Percentiles rank a stretch among this genome's conserved stretches.
Evolutionary conservation across 1,139 yeast genomes (phyloP).

Genomic region (Martiniozyma asiatica): DNA sequence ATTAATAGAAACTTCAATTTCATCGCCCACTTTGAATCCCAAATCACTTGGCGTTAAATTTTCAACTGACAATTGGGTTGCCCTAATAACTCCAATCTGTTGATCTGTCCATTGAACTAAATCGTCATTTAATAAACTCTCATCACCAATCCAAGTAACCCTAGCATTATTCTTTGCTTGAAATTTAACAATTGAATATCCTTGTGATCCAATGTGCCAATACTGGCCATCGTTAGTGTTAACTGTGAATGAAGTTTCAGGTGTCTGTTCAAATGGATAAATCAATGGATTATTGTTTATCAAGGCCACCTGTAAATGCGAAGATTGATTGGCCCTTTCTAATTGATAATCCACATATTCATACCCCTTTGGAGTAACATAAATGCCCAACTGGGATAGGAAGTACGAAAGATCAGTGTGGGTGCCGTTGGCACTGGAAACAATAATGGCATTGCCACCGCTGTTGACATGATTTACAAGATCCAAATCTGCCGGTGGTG

Average conservation of each 20-base stretch:
- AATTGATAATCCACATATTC: conserved; percentile 55
- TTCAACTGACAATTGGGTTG: conserved; percentile 38
- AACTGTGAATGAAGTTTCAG: conserved; percentile 54
- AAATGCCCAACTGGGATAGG: conserved; percentile 71
- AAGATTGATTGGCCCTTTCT: no score
- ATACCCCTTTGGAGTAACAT: conserved; percentile 70
- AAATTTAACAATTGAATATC: conserved; percentile 63
- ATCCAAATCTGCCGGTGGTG: no score
- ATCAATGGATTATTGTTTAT: conserved; percentile 52
- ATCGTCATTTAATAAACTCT: conserved; percentile 28
- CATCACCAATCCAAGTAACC: conserved; percentile 26
- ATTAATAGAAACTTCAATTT: conserved; percentile 51
- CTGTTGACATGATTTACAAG: no score
- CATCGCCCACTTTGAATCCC: conserved; percentile 60
- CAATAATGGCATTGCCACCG: no score
- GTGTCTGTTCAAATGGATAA: conserved; percentile 63
- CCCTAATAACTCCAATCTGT: conserved; percentile 45
- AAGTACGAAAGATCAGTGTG: conserved; percentile 61
- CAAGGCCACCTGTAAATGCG: no score
- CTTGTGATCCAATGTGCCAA: conserved; percentile 83
- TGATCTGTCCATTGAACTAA: conserved; percentile 64
- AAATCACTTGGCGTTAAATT: conserved; percentile 25
- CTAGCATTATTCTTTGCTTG: conserved; percentile 79
- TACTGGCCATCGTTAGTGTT: conserved; percentile 35
- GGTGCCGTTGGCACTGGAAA: conserved; percentile 44